These are phyloP conservation scores for Brettanomyces bruxellensis DNA, from an alignment of 805 yeast genomes.

Conservation along the genomic window DNA sequence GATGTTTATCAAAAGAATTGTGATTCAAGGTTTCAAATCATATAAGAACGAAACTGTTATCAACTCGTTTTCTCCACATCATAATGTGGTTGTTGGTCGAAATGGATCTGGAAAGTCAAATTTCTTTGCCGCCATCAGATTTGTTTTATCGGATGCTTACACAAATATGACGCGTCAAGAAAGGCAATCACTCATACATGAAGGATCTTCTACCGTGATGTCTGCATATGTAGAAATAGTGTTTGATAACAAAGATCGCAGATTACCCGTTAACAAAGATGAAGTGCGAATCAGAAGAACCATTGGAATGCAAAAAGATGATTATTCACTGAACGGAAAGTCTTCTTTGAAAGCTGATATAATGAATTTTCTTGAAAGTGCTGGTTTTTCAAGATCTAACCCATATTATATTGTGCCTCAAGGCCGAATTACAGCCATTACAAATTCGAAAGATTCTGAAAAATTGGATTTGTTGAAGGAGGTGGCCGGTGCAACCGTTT, in stretches of 20 bases:
- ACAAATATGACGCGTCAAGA: slow-evolving; percentile 79
- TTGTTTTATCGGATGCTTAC: slow-evolving; percentile 85
- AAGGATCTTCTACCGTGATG: slow-evolving; percentile 84
- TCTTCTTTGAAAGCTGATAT: slow-evolving; percentile 75
- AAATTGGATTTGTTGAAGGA: slow-evolving; percentile 74
- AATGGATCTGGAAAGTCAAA: slow-evolving; percentile 98
- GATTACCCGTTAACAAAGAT: slow-evolving; percentile 61
- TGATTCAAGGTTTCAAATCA: slow-evolving; percentile 89
- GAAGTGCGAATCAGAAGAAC: slow-evolving; percentile 79
- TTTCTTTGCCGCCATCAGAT: slow-evolving; percentile 89
- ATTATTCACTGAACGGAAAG: slow-evolving; percentile 74
- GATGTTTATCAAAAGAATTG: slow-evolving; percentile 31
- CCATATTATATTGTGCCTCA: slow-evolving; percentile 97
- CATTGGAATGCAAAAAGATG: slow-evolving; percentile 88
- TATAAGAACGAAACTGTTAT: slow-evolving; percentile 76
- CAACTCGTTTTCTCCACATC: slow-evolving; percentile 68
- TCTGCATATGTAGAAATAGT: slow-evolving; percentile 88
- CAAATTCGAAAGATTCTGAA: slow-evolving; percentile 83
- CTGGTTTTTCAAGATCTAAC: slow-evolving; percentile 84
- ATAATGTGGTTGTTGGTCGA: slow-evolving; percentile 83
- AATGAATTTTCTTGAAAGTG: slow-evolving; percentile 75
- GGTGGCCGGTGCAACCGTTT: slow-evolving; percentile 91
- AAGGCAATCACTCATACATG: slow-evolving; percentile 79
- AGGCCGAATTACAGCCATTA: slow-evolving; percentile 80
- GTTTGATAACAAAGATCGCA: slow-evolving; percentile 70